Evolutionary conservation across 768 basidiomycete species (phyloP), one percentile per base, ranked within the genome.

Genomic region (Russula ochroleuca): DNA sequence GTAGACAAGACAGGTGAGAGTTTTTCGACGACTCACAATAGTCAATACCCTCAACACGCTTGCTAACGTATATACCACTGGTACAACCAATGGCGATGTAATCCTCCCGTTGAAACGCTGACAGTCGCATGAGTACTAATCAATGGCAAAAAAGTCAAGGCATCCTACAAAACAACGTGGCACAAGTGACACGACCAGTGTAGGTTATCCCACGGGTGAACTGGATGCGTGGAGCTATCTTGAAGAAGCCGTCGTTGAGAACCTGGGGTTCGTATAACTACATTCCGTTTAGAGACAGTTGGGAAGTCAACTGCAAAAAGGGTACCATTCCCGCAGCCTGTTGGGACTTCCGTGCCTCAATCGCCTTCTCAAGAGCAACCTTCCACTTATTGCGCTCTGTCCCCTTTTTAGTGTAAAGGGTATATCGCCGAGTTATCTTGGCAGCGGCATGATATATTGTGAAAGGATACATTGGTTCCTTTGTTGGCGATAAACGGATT

Each of bases 51-150:
- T n/a, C n/a, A n/a, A n/a, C n/a, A n/a, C 31, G 43, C 31, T 21
- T 57, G 21, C 43, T 57, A 21, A 57, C 43, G 7, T 47, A 57
- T 57, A 57, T 33, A 9, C 56, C 56, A 14, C 13, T 45, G 25
- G 43, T 47, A 57, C 56, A 47, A 23, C 56, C 56, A 33, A 57
- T 45, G n/a, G 43, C 56, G 31, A 57, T 57, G 43, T 47, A 57
- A 35, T 15, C 14, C 33, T 57, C 43, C 41, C 41, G 15, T n/a
- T 45, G 5, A 23, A 47, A 33, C n/a, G 43, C 56, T 57, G 43
- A 45, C 47, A 33, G 31, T 13, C 7, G 23, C 55, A n/a, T 57
- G 56, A 57, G 43, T 9, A 9, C n/a, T 47, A n/a, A 57, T 35
- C 56, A 33, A 35, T 23, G 13, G 14, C 19, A 23, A 28, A 21